Evolutionary conservation across 1,139 yeast genomes (phyloP), one percentile per base, ranked within the genome.

Genomic region (Pichia sp.): DNA sequence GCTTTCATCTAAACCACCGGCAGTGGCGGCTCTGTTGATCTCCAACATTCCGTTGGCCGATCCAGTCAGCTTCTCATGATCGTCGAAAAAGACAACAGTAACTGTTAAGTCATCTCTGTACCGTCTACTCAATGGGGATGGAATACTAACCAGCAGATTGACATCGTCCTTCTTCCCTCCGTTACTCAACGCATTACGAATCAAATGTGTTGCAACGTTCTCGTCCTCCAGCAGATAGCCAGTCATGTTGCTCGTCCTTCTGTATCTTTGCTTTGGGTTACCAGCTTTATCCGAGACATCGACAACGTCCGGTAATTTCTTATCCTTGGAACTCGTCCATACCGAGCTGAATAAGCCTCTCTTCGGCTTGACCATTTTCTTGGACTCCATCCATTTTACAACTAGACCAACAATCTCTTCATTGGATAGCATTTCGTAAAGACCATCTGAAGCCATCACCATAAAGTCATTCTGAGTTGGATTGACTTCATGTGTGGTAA

Each of bases 21-120:
- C 20, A 16, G 44, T 41, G 14, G 44, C 44, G 27, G 44, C 27
- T 41, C 44, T 41, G 27, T 41, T 41, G 16, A 41, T 20, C 16
- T 41, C 44, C 16, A 41, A 41, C 38, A 34, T 34, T 41, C 44
- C 44, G 34, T 64, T 66, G 47, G 76, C 80, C 57, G 75, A 71
- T 44, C 72, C 75, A 1, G 73, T 72, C 17, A 71, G 73, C 8
- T 71, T 69, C 33, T 80, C 78, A 14, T 95, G 95, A 45, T 66
- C 65, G 49, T 66, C 65, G 68, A 93, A 93, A 71, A 93, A 93
- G 4, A 92, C 91, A 30, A 93, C 99, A 2, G 97, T 91, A 9
- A 92, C 98, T 0, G 98, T 92, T 66, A 93, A 77, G 68, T 93
- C 99, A 73, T 93, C 99, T 70, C 99, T 82, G 71, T 92, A 93